Evolutionary conservation across 179 eudicot genomes (phyloP).

Genomic region (Silene coronaria): DNA sequence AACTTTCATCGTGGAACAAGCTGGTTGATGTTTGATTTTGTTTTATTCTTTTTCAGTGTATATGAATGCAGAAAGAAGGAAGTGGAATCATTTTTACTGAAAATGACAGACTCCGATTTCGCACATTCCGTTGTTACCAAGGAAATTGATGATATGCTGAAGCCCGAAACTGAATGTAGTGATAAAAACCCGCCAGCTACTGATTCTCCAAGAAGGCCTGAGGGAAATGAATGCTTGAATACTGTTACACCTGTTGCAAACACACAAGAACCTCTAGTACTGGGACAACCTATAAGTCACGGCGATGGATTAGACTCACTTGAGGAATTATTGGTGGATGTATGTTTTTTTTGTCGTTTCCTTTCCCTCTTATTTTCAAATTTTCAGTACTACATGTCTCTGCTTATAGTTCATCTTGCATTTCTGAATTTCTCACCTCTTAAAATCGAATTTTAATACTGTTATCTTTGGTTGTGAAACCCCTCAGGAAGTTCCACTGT

Average conservation of each 20-base stretch:
- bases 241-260: conserved; percentile 10
- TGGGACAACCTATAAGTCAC: conserved; percentile 13
- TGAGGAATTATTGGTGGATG: conserved; percentile 40
- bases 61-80: not conserved
- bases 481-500: no score
- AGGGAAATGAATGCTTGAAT: conserved; percentile 17
- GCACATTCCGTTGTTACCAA: conserved; percentile 12
- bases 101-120: not conserved
- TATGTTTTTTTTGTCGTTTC: conserved; percentile 19
- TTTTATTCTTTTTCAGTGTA: conserved; percentile 11
- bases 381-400: not conserved
- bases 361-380: no score
- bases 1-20: not conserved
- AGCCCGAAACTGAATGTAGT: conserved; percentile 14
- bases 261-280: conserved; percentile 19
- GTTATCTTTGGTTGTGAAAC: not conserved
- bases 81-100: conserved; percentile 18
- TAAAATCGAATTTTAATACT: no score
- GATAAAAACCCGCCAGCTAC: conserved; percentile 14
- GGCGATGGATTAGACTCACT: conserved; percentile 16
- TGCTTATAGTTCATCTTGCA: not conserved
- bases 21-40: conserved; percentile 14
- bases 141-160: conserved; percentile 17
- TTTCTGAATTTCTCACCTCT: not conserved
- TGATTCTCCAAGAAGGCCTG: conserved; percentile 14